Conservation (phyloP, 1,284 basidiomycete genomes). For the Tilletia walkeri region DNA sequence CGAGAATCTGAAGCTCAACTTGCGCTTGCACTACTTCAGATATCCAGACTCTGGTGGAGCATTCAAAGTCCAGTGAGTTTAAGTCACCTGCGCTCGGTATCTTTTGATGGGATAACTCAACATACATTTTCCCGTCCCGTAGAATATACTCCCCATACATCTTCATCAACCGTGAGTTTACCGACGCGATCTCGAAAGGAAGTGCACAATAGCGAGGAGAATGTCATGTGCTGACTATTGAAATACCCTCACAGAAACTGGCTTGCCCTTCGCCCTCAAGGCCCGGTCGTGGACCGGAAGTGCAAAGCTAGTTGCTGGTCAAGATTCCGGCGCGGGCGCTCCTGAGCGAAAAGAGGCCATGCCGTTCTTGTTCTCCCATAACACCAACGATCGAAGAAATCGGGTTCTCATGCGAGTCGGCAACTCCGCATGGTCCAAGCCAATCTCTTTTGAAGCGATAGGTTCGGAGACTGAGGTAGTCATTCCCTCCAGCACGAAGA, state of each 20-base stretch:
- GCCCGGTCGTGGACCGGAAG: conserved; percentile 72
- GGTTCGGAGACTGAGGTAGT: conserved; percentile 83
- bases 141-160: conserved; percentile 84
- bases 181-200: too few species aligned
- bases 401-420: conserved; percentile 79
- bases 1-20: conserved; percentile 73
- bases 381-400: conserved; percentile 72
- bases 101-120: too few species aligned
- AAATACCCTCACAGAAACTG: conserved; percentile 63
- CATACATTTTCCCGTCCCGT: too few species aligned
- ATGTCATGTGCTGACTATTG: too few species aligned
- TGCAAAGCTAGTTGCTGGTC: conserved; percentile 81
- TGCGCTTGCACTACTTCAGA: conserved; percentile 74
- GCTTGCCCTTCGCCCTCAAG: conserved; percentile 75
- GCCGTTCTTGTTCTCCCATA: conserved; percentile 74
- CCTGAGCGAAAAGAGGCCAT: conserved; percentile 39
- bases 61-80: conserved; percentile 77
- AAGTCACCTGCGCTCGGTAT: too few species aligned
- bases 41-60: conserved; percentile 93
- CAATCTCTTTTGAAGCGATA: conserved; percentile 69
- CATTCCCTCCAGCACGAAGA: conserved; percentile 67
- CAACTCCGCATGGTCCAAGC: conserved; percentile 84
- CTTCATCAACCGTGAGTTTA: conserved; percentile 70
- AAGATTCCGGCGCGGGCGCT: conserved; percentile 53
- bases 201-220: too few species aligned